Percentiles rank a stretch among this genome's conserved stretches.
Evolutionary conservation across 1,139 yeast species (phyloP).

Genomic region (Geotrichum siamense): DNA sequence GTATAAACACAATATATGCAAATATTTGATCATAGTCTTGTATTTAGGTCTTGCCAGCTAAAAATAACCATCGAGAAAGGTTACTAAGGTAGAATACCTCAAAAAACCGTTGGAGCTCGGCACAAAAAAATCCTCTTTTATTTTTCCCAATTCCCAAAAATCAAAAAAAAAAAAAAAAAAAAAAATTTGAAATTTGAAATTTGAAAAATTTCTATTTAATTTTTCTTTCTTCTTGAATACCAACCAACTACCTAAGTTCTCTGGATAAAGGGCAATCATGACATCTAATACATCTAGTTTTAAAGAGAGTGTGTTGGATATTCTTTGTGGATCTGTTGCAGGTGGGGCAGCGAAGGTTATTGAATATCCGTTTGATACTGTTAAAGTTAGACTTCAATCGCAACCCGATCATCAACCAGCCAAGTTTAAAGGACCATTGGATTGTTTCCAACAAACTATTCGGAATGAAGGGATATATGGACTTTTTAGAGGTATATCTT

Average conservation of each 20-base stretch:
- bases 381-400: conserved; percentile 82
- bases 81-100: too few relatives aligned
- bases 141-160: too few relatives aligned
- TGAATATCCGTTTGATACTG: conserved; percentile 89
- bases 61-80: too few relatives aligned
- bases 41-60: too few relatives aligned
- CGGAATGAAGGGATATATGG: conserved; percentile 61
- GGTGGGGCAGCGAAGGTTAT: conserved; percentile 80
- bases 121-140: too few relatives aligned
- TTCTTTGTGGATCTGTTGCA: conserved; percentile 42
- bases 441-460: conserved; percentile 56
- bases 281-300: conserved; percentile 11
- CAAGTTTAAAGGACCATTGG: conserved; percentile 45
- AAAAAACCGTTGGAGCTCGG: too few relatives aligned
- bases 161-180: too few relatives aligned
- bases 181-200: too few relatives aligned
- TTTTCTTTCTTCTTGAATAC: not conserved
- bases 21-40: too few relatives aligned
- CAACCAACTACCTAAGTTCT: too few relatives aligned
- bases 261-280: too few relatives aligned
- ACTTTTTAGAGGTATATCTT: conserved; percentile 56
- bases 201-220: not conserved
- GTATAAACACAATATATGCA: too few relatives aligned
- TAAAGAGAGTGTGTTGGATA: conserved; percentile 23
- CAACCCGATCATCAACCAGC: conserved; percentile 44